phyloP scores from a whole-genome alignment of 495 filamentous ascomycete genomes.

The Penicillium coffeae region DNA sequence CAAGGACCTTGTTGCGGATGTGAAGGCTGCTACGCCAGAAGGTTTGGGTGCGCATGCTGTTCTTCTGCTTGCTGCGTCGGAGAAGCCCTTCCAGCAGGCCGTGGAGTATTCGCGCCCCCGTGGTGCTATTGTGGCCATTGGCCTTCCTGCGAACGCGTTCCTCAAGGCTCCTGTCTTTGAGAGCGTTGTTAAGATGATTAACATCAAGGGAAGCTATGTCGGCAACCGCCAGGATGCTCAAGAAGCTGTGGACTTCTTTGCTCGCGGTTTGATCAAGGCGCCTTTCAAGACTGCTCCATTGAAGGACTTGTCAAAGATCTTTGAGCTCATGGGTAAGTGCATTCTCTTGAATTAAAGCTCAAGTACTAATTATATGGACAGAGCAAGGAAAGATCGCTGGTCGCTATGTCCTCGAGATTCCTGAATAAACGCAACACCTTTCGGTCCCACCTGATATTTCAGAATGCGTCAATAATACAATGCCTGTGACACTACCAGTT shows the following conservation, averaged over 20 bases:
- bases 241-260: constrained; percentile 87
- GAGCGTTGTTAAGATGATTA: constrained; percentile 83
- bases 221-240: constrained; percentile 80
- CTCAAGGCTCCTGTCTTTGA: constrained; percentile 81
- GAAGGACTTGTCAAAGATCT: constrained; percentile 71
- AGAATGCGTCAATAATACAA: too few relatives aligned
- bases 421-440: constrained; percentile 32
- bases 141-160: constrained; percentile 73
- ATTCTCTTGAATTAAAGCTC: not conserved
- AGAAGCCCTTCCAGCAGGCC: constrained; percentile 94
- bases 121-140: constrained; percentile 79
- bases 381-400: constrained; percentile 76
- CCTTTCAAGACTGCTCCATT: constrained; percentile 82
- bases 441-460: not conserved
- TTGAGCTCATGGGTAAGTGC: constrained; percentile 59
- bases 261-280: constrained; percentile 74
- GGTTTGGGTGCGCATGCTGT: constrained; percentile 86
- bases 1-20: constrained; percentile 75
- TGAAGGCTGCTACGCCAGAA: constrained; percentile 71
- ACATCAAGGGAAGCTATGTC: constrained; percentile 89
- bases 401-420: constrained; percentile 78
- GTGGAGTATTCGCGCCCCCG: constrained; percentile 77
- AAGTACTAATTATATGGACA: constrained; percentile 12
- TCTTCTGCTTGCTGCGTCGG: constrained; percentile 75
- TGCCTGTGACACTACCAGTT: too few relatives aligned